Percentiles rank a stretch among this genome's conserved stretches.
Evolutionary conservation across 2,329 filamentous ascomycete species (phyloP).

Genomic region (Trichophyton benhamiae): DNA sequence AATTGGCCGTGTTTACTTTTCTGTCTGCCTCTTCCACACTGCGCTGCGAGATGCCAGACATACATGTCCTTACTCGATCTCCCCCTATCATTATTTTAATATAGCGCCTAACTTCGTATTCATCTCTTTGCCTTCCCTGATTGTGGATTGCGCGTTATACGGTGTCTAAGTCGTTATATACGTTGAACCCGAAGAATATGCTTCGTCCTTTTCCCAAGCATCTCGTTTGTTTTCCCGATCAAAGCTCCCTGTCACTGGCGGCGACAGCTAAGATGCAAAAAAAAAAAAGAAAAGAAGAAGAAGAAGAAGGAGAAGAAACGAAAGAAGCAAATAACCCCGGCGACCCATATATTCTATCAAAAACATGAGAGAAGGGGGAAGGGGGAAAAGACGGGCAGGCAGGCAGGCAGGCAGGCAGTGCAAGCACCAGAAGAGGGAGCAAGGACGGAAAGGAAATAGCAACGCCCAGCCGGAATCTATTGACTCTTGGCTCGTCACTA

Average conservation of each 20-base stretch:
- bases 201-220: too few species aligned
- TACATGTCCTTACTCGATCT: neutral
- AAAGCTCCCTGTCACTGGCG: neutral
- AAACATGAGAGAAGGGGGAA: neutral
- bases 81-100: neutral
- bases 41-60: neutral
- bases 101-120: neutral
- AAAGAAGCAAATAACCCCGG: too few species aligned
- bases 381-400: neutral
- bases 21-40: neutral
- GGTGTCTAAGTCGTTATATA: neutral
- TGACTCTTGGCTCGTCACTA: conserved; percentile 4
- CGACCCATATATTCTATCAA: neutral
- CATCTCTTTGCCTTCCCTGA: neutral
- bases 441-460: neutral
- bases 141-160: neutral
- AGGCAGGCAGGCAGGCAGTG: too few species aligned
- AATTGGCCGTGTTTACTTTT: neutral
- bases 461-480: conserved; percentile 1
- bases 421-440: neutral
- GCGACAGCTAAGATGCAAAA: neutral
- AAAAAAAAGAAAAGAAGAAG: neutral
- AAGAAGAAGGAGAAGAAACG: neutral
- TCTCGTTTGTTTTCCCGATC: neutral
- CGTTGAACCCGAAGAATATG: neutral